Base-by-base conservation (phyloP, 768 basidiomycete genomes). In the Ephemerocybe angulata region DNA sequence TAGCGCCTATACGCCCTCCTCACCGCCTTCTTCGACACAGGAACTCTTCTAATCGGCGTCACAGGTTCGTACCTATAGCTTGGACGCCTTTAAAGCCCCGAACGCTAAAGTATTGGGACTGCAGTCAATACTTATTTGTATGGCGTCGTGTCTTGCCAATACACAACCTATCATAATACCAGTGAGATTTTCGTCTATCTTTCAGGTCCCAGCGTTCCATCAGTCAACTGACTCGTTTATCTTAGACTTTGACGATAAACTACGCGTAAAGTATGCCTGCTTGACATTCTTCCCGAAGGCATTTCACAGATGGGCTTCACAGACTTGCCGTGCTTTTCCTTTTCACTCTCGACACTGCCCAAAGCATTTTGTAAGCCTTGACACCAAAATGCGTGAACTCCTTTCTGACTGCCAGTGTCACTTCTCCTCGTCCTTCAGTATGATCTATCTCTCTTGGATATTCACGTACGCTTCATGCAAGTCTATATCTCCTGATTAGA, bases 61-160 rank as follows among this genome's bases (percentile, higher is more conserved):
- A 55, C 61, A 43, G 48, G 65, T 66, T 44, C 35, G 63, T 43
- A 3, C 17, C 24, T 15, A n/a, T 6, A 28, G 29, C 10, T 21
- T 24, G 17, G 7, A 17, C n/a, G 29, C n/a, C 27, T 12, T 31
- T 12, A 4, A 13, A 44, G 7, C 30, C 22, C 37, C 12, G 8
- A 24, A 12, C 24, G 38, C 44, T 6, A 46, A 29, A 13, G 38
- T 41, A 29, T 27, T 17, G 7, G 1, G 29, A 42, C 19, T 41
- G 15, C 42, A 65, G 65, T 66, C 30, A 66, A 66, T 25, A 66
- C 65, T 7, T 66, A 62, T 38, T 42, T 66, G 19, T 66, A 56
- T 30, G 65, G 65, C 4, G 42, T 66, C 28, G 60, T 64, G 10
- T 55, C 55, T 10, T 56, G 53, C 47, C 65, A 64, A 52, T 64